Evolutionary conservation across 2,329 filamentous ascomycete genomes (phyloP).

Genomic region (Hymenoscyphus fraxineus): DNA sequence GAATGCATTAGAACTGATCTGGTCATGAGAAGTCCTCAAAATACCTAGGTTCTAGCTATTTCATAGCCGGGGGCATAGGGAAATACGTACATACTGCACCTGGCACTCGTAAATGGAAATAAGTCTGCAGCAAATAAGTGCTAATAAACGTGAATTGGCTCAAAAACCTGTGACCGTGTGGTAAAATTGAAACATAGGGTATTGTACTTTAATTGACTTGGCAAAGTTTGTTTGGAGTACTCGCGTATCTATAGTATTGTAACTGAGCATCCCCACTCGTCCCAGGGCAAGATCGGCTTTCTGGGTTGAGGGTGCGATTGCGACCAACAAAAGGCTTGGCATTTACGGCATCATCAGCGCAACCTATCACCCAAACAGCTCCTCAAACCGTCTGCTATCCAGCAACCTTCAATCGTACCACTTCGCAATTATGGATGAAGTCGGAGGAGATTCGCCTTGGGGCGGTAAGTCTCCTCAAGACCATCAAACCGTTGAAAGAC

Average conservation of each 20-base stretch:
- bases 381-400: constrained; percentile 15
- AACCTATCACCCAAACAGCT: constrained; percentile 1
- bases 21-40: neutral
- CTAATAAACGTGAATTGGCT: neutral
- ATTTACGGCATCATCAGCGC: constrained; percentile 17
- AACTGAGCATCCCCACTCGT: neutral
- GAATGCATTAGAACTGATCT: neutral
- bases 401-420: constrained; percentile 12
- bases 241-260: too few relatives aligned
- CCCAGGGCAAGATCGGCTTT: neutral
- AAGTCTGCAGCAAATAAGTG: neutral
- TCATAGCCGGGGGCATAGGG: neutral
- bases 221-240: too few relatives aligned
- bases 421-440: constrained; percentile 40
- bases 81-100: neutral
- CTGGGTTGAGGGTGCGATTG: neutral
- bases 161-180: too few relatives aligned
- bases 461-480: constrained; percentile 37
- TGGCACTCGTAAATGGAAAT: neutral
- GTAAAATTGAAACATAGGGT: too few relatives aligned
- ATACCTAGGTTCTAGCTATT: neutral
- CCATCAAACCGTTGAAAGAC: neutral
- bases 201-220: neutral
- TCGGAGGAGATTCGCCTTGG: constrained; percentile 44
- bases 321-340: constrained; percentile 9